Conservation (phyloP, 2,329 filamentous ascomycete genomes). For the Aureobasidium sp. region DNA sequence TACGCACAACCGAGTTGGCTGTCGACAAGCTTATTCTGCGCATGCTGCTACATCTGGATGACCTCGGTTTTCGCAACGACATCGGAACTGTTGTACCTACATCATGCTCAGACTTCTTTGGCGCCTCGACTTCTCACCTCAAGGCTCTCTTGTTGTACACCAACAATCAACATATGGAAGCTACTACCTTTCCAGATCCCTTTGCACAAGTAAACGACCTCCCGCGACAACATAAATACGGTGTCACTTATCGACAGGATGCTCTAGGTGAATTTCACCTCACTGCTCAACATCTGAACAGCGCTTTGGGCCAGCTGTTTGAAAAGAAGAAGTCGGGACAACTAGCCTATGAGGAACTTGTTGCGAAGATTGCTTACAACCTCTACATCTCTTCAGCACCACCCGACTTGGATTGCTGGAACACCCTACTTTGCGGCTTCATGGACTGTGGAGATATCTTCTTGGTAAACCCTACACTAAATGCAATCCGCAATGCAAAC, state of each 20-base stretch:
- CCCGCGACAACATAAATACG: not conserved
- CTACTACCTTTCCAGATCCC: not conserved
- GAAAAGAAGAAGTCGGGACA: slow-evolving; percentile 15
- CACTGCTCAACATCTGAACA: slow-evolving; percentile 19
- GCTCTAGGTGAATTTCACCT: slow-evolving; percentile 26
- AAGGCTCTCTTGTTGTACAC: slow-evolving; percentile 1
- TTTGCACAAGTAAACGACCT: not conserved
- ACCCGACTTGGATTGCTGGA: slow-evolving; percentile 62
- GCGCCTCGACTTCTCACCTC: not conserved
- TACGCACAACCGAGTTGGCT: slow-evolving; percentile 32
- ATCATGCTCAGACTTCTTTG: slow-evolving; percentile 13
- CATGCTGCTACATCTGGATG: slow-evolving; percentile 24
- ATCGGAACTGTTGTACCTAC: slow-evolving; percentile 18
- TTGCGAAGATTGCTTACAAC: slow-evolving; percentile 49
- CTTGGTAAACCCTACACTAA: slow-evolving; percentile 19
- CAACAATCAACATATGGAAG: not conserved
- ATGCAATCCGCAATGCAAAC: slow-evolving; percentile 24
- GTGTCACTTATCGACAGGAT: slow-evolving; percentile 30
- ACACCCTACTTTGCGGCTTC: slow-evolving; percentile 61
- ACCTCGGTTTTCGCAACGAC: slow-evolving; percentile 12
- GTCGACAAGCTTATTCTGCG: slow-evolving; percentile 32
- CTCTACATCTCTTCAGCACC: slow-evolving; percentile 52
- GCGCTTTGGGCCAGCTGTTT: slow-evolving; percentile 19
- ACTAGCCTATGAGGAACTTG: slow-evolving; percentile 16
- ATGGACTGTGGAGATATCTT: slow-evolving; percentile 21